Percentiles rank a stretch among this genome's conserved stretches.
Conservation (phyloP, 495 filamentous ascomycete species). For the Aspergillus hancockii region DNA sequence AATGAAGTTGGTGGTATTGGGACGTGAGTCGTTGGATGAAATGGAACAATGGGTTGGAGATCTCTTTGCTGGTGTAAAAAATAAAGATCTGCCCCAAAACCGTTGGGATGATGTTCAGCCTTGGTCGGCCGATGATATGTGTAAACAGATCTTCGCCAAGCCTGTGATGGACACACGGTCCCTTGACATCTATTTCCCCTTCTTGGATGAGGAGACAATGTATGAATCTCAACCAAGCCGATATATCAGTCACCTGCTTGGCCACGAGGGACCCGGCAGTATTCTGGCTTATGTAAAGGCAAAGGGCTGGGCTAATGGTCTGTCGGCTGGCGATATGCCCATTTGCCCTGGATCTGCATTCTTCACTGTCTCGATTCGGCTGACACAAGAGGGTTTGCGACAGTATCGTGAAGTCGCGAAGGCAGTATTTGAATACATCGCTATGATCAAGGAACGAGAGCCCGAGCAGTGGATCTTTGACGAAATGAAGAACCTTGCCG, state of each 20-base stretch:
- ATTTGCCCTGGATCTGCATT: slow-evolving; percentile 83
- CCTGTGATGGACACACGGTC: slow-evolving; percentile 92
- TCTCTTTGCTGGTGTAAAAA: slow-evolving; percentile 77
- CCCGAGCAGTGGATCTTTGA: slow-evolving; percentile 92
- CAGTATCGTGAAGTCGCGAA: slow-evolving; percentile 87
- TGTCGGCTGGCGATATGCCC: slow-evolving; percentile 74
- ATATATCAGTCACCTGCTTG: slow-evolving; percentile 91
- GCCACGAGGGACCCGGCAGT: slow-evolving; percentile 95
- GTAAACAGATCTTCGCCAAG: slow-evolving; percentile 87
- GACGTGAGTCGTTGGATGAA: slow-evolving; percentile 83
- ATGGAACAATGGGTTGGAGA: slow-evolving; percentile 87
- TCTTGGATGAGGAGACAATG: slow-evolving; percentile 80
- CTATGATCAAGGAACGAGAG: slow-evolving; percentile 76
- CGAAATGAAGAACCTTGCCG: slow-evolving; percentile 83
- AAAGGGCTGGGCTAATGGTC: slow-evolving; percentile 90
- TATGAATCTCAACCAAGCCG: slow-evolving; percentile 84
- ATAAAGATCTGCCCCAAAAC: slow-evolving; percentile 81
- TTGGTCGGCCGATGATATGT: slow-evolving; percentile 65
- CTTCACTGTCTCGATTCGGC: slow-evolving; percentile 75
- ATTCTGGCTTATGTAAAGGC: slow-evolving; percentile 93
- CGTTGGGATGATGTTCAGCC: slow-evolving; percentile 77
- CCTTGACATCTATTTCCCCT: slow-evolving; percentile 86
- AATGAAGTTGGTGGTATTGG: slow-evolving; percentile 93
- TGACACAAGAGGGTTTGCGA: slow-evolving; percentile 84
- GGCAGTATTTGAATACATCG: slow-evolving; percentile 90